Percentiles rank a stretch among this genome's conserved stretches.
These are phyloP conservation scores for Heliamphora exappendiculata DNA, from an alignment of 148 eudicot genomes.

Conservation along the genomic window DNA sequence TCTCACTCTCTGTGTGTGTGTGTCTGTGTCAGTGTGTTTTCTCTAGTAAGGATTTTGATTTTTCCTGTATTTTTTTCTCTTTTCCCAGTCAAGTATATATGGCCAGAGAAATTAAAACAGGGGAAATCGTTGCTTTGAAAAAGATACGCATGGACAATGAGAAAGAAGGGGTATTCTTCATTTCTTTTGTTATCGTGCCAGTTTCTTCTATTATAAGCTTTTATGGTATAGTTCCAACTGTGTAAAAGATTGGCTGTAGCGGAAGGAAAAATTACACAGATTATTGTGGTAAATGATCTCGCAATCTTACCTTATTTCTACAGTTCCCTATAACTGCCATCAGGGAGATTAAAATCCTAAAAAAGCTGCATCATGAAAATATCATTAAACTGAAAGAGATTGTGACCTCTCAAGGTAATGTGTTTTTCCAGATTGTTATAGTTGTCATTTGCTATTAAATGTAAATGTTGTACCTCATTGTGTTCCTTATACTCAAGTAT, in stretches of 20 bases:
- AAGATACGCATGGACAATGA: slow-evolving; percentile 75
- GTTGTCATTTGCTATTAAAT: not conserved
- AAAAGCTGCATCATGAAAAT: slow-evolving; percentile 43
- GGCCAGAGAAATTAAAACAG: slow-evolving; percentile 69
- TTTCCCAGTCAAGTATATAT: slow-evolving; percentile 70
- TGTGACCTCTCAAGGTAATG: slow-evolving; percentile 49
- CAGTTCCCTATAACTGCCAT: slow-evolving; percentile 56
- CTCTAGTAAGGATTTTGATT: not conserved
- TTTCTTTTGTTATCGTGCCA: slow-evolving; percentile 1
- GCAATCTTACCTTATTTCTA: slow-evolving; percentile 17
- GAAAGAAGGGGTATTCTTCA: slow-evolving; percentile 73
- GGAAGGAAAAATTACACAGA: not conserved
- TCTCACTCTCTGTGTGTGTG: not conserved
- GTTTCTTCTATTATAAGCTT: not conserved
- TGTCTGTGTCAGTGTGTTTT: too few species aligned
- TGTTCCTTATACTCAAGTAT: slow-evolving; percentile 8
- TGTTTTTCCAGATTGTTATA: not conserved
- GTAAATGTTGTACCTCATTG: not conserved
- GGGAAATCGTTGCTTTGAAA: slow-evolving; percentile 75
- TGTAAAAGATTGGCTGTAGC: not conserved
- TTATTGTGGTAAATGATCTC: not conserved
- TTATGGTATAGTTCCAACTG: not conserved
- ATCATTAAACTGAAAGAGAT: slow-evolving; percentile 44
- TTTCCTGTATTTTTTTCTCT: not conserved
- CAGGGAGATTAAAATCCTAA: slow-evolving; percentile 41